Percentiles rank a stretch among this genome's conserved stretches.
Conservation (phyloP, 192 early-diverging fungal species). For the Anaeromyces robustus region DNA sequence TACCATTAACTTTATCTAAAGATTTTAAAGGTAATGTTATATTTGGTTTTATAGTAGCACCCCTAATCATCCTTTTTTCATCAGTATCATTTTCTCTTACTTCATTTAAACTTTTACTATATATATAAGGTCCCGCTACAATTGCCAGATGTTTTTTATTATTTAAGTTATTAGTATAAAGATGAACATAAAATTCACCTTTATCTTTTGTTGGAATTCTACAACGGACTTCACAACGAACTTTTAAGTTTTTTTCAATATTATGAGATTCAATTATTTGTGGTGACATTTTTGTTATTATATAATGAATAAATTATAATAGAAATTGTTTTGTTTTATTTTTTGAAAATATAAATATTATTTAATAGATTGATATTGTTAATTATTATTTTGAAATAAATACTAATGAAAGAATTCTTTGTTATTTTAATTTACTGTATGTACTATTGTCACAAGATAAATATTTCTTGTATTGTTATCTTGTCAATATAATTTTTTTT, state of each 20-base stretch:
- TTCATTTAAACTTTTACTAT: slow-evolving; percentile 47
- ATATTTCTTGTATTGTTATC: too few relatives aligned
- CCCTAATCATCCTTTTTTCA: slow-evolving; percentile 61
- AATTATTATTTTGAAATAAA: too few relatives aligned
- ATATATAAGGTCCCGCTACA: slow-evolving; percentile 76
- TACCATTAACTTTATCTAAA: slow-evolving; percentile 3
- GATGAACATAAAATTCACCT: slow-evolving; percentile 63
- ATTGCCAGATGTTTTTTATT: slow-evolving; percentile 85
- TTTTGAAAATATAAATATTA: too few relatives aligned
- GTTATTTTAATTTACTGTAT: too few relatives aligned
- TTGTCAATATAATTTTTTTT: too few relatives aligned
- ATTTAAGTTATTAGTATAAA: slow-evolving; percentile 74
- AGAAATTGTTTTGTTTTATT: too few relatives aligned
- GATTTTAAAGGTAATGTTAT: background rate
- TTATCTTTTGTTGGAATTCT: slow-evolving; percentile 62
- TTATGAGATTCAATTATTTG: background rate
- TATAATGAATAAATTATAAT: too few relatives aligned
- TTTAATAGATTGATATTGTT: too few relatives aligned
- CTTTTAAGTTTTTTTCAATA: background rate
- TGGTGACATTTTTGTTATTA: background rate
- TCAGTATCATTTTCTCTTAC: slow-evolving; percentile 53
- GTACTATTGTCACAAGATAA: too few relatives aligned
- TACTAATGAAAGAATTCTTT: too few relatives aligned
- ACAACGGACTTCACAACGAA: slow-evolving; percentile 44
- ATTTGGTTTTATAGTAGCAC: slow-evolving; percentile 28